Conservation (phyloP, 169 alveolate species). For the Plasmodium gonderi region DNA sequence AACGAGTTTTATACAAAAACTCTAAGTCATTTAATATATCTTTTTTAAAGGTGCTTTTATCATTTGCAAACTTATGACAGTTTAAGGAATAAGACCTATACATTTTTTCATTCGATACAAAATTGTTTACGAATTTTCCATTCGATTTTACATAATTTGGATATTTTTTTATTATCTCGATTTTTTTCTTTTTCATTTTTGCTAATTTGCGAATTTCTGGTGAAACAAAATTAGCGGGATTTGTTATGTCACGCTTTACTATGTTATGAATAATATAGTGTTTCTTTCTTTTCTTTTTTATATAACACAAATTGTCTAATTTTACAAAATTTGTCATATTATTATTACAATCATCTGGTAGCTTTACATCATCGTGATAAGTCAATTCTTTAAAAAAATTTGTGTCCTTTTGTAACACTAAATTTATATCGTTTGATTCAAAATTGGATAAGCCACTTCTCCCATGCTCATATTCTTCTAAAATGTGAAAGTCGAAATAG, state of each 20-base stretch:
- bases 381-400: constrained; percentile 26
- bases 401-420: background rate
- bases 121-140: background rate
- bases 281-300: constrained; percentile 33
- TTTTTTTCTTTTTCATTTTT: background rate
- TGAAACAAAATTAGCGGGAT: constrained; percentile 26
- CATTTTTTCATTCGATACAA: background rate
- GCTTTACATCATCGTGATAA: constrained; percentile 3
- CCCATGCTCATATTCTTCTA: constrained; percentile 46
- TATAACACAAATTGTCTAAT: background rate
- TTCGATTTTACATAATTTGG: background rate
- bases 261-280: constrained; percentile 31
- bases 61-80: background rate
- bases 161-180: background rate
- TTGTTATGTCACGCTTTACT: constrained; percentile 13
- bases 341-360: background rate
- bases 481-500: constrained; percentile 29
- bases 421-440: background rate
- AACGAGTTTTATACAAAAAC: background rate
- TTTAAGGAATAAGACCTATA: background rate
- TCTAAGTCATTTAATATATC: background rate
- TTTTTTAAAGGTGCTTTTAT: background rate
- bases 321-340: background rate
- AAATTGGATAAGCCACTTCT: background rate
- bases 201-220: background rate